phyloP scores from a whole-genome alignment of 345 rosid species.

The Raphanus raphanistrum region DNA sequence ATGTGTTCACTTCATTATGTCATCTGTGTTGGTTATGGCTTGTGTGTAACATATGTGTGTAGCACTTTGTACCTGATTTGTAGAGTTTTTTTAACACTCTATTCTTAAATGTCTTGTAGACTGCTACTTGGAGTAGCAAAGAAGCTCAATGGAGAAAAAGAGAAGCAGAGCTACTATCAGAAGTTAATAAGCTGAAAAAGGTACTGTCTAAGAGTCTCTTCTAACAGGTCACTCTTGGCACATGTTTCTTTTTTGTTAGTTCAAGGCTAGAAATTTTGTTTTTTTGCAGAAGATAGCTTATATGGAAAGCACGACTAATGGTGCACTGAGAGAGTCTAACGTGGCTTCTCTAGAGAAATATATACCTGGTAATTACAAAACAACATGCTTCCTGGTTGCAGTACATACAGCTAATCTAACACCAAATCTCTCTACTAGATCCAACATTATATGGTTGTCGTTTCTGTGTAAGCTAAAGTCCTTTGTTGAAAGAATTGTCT shows the following conservation, averaged over 20 bases:
- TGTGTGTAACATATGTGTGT: neutral
- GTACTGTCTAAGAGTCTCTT: constrained; percentile 36
- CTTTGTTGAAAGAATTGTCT: neutral
- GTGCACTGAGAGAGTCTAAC: neutral
- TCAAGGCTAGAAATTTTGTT: neutral
- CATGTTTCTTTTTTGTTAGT: neutral
- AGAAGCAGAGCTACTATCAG: constrained; percentile 47
- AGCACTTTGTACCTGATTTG: neutral
- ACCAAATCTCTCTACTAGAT: constrained; percentile 9
- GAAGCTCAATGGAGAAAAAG: constrained; percentile 57
- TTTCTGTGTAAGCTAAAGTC: neutral
- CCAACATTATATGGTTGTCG: neutral
- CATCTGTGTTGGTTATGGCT: neutral
- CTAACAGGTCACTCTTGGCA: neutral
- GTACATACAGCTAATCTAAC: neutral
- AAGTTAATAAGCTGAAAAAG: constrained; percentile 51
- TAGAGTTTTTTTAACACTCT: neutral
- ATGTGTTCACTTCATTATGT: neutral
- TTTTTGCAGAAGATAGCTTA: constrained; percentile 34
- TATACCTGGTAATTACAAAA: constrained; percentile 7
- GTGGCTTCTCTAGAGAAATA: constrained; percentile 23
- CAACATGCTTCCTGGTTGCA: constrained; percentile 13
- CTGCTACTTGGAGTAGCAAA: constrained; percentile 44
- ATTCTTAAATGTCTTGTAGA: constrained; percentile 38
- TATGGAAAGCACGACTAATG: constrained; percentile 2